Evolutionary conservation across 108 stramenopile genomes (phyloP).

Genomic region (Nannochloropsis oceanica): DNA sequence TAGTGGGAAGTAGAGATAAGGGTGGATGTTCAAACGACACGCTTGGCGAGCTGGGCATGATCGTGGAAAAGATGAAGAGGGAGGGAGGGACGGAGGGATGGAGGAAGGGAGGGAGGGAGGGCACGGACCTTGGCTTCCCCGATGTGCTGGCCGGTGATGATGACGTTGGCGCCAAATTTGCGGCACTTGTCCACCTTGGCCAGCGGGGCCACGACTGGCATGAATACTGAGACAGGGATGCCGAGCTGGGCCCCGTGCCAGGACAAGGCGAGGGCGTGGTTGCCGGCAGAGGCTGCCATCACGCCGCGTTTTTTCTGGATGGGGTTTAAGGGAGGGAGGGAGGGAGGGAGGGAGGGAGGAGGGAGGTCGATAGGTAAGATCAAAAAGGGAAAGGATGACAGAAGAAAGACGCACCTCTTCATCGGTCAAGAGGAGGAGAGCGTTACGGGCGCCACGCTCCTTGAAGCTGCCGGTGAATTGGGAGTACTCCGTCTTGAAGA

Average conservation of each 20-base stretch:
- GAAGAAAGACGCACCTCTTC: conserved; percentile 7
- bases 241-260: conserved; percentile 79
- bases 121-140: conserved; percentile 86
- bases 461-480: conserved; percentile 83
- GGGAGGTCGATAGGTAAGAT: not conserved
- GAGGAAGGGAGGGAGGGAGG: no score
- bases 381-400: not conserved
- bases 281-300: conserved; percentile 60
- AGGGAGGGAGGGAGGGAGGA: not conserved
- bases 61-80: no score
- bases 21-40: no score
- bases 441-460: conserved; percentile 88
- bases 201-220: conserved; percentile 83
- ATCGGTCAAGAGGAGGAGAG: conserved; percentile 52
- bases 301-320: conserved; percentile 49
- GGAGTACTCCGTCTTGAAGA: conserved; percentile 39
- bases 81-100: no score
- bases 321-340: not conserved
- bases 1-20: not conserved
- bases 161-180: conserved; percentile 75
- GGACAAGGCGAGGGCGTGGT: conserved; percentile 50
- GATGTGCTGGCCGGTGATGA: conserved; percentile 78
- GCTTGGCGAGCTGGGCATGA: no score
- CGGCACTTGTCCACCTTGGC: conserved; percentile 86
- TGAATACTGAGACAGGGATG: conserved; percentile 85